Base-by-base conservation (phyloP, 2,329 filamentous ascomycete species). In the Hortaea werneckii region DNA sequence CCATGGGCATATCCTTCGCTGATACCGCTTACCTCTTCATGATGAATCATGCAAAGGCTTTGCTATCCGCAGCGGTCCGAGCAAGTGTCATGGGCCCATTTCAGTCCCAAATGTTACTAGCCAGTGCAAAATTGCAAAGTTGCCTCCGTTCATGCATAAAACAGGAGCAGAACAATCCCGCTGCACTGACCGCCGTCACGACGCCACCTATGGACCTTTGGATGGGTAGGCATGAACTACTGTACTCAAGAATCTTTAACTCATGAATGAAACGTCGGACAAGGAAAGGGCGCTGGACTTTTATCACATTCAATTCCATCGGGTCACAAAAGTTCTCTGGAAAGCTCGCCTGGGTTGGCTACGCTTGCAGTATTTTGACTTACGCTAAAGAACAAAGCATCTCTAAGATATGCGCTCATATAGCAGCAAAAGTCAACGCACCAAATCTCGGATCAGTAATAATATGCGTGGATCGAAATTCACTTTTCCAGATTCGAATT, bases 241-340 rank as follows among this genome's bases (percentile, higher is more conserved):
- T 92, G 52, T 92, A 92, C 64, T 89, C 85, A 48, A 78, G 86
- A 56, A 90, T 92, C 45, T 92, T 92, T 61, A 92, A 92, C 66
- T 89, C 85, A 56, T 90, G 20, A 35, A 12, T 35, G n/a, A 35
- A 35, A 12, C 4, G 9, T 35, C 32, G 32, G 32, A 2, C 9
- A 35, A 12, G 32, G 32, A 20, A 20, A 20, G 20, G 20, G 20
- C 20, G 20, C 20, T 20, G 20, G 2, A 4, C 20, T 20, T 4
- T 4, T 20, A 20, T 20, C 4, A 20, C 20, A 20, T 20, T 20
- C 20, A 20, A 20, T 20, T 20, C 20, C 20, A 4, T 20, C 20
- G 20, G 20, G 20, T 20, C 20, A 20, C 20, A 20, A 20, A 20
- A 20, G 2, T 20, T 20, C 20, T 20, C 20, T 20, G 20, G 20